Conservation (phyloP, 495 filamentous ascomycete genomes). For the Aspergillus saccharolyticus region DNA sequence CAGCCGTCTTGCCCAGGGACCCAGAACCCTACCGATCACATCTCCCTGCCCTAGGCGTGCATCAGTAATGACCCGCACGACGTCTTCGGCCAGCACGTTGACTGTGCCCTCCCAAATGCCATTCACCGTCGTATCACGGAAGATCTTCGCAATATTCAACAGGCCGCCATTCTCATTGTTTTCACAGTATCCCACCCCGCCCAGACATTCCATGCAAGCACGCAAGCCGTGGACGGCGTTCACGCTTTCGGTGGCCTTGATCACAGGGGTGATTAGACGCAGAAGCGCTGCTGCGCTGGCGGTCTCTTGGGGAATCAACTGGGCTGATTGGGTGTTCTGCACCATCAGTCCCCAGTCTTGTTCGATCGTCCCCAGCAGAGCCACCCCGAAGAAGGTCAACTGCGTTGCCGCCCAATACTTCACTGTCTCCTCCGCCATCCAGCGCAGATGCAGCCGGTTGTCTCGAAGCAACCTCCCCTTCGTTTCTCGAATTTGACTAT, state of each 20-base stretch:
- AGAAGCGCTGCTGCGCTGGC: slow-evolving; percentile 46
- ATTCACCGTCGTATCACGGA: slow-evolving; percentile 60
- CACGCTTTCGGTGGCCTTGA: slow-evolving; percentile 60
- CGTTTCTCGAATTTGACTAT: slow-evolving; percentile 50
- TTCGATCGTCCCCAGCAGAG: slow-evolving; percentile 52
- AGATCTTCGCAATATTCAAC: slow-evolving; percentile 59
- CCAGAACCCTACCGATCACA: background rate
- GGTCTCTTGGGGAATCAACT: slow-evolving; percentile 24
- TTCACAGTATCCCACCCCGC: slow-evolving; percentile 66
- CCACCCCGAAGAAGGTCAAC: slow-evolving; percentile 55
- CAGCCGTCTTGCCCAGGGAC: background rate
- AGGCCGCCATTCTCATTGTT: slow-evolving; percentile 47
- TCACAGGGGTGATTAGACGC: slow-evolving; percentile 58
- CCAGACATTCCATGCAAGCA: slow-evolving; percentile 64
- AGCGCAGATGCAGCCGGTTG: slow-evolving; percentile 56
- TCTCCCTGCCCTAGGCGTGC: background rate
- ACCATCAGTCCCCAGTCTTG: slow-evolving; percentile 15
- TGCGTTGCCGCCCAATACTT: slow-evolving; percentile 55
- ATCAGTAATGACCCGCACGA: background rate
- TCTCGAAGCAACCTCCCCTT: slow-evolving; percentile 47
- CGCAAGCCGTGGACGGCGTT: slow-evolving; percentile 50
- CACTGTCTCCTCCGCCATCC: slow-evolving; percentile 50
- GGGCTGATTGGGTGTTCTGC: background rate
- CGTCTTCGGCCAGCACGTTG: slow-evolving; percentile 50
- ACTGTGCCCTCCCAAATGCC: slow-evolving; percentile 77